Percentiles rank a stretch among this genome's conserved stretches.
Conservation (phyloP, 169 alveolate species). For the Theileria orientalis region DNA sequence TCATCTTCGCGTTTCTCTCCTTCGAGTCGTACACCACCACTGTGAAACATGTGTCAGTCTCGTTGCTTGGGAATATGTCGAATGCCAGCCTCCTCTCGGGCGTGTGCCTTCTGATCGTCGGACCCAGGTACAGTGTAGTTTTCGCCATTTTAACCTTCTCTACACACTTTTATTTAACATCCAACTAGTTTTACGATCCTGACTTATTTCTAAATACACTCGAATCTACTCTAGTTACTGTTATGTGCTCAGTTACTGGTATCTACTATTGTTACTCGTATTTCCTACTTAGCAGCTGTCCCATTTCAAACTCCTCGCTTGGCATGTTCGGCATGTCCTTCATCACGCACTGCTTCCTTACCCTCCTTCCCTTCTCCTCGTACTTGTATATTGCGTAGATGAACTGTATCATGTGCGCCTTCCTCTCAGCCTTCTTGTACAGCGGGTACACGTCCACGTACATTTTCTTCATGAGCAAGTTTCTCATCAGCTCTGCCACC, state of each 20-base stretch:
- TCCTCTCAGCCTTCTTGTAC: background rate
- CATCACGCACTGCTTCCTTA: conserved; percentile 47
- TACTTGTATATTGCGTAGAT: conserved; percentile 39
- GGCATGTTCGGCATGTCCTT: conserved; percentile 38
- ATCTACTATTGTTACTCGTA: background rate
- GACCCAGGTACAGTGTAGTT: conserved; percentile 40
- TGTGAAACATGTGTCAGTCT: conserved; percentile 35
- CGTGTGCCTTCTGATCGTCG: conserved; percentile 30
- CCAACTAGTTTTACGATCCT: no score
- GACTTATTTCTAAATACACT: background rate
- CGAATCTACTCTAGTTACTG: no score
- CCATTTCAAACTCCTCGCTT: conserved; percentile 35
- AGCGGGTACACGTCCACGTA: conserved; percentile 69
- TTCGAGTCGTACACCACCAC: conserved; percentile 43
- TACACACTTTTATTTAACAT: background rate
- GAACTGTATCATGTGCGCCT: conserved; percentile 60
- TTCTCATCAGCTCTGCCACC: conserved; percentile 68
- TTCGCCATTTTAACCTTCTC: conserved; percentile 27
- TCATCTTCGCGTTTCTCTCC: background rate
- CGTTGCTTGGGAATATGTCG: conserved; percentile 46
- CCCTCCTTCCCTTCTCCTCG: background rate
- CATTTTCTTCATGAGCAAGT: conserved; percentile 56
- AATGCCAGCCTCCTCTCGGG: conserved; percentile 46
- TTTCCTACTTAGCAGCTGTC: conserved; percentile 7
- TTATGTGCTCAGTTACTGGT: background rate